Evolutionary conservation across 176 grass and related monocot genomes (phyloP).

Genomic region (Rhynchospora pubera): DNA sequence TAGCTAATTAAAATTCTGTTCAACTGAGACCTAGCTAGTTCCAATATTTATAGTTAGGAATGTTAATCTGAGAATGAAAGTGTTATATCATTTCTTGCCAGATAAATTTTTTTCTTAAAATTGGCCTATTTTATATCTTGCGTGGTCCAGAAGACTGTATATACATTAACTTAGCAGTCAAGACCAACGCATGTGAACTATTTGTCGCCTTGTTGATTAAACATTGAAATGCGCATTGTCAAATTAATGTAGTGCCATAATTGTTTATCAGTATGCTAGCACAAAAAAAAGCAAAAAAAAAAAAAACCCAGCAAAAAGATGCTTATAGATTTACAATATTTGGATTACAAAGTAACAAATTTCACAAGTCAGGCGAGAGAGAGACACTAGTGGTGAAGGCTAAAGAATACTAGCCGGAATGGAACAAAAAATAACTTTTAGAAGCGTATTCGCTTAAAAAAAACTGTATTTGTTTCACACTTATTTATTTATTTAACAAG

Average conservation of each 20-base stretch:
- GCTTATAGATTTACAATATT: not conserved
- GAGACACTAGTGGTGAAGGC: too few relatives aligned
- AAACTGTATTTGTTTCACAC: not conserved
- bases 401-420: too few relatives aligned
- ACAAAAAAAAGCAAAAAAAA: not conserved
- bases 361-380: too few relatives aligned
- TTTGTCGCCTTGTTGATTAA: constrained; percentile 12
- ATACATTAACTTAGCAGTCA: not conserved
- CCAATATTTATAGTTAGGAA: not conserved
- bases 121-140: not conserved
- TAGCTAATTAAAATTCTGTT: not conserved
- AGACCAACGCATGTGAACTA: constrained; percentile 6
- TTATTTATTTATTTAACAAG: not conserved
- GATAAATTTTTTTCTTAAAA: not conserved
- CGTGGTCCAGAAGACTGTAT: not conserved
- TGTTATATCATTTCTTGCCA: not conserved
- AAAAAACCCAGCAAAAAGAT: not conserved
- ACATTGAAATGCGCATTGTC: not conserved
- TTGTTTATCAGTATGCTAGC: not conserved
- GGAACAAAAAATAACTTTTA: too few relatives aligned
- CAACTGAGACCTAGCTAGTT: not conserved
- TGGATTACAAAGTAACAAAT: too few relatives aligned
- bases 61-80: not conserved
- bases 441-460: too few relatives aligned
- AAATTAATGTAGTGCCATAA: not conserved